Base-by-base conservation (phyloP, 2,329 filamentous ascomycete species). In the Biscogniauxia sp. region DNA sequence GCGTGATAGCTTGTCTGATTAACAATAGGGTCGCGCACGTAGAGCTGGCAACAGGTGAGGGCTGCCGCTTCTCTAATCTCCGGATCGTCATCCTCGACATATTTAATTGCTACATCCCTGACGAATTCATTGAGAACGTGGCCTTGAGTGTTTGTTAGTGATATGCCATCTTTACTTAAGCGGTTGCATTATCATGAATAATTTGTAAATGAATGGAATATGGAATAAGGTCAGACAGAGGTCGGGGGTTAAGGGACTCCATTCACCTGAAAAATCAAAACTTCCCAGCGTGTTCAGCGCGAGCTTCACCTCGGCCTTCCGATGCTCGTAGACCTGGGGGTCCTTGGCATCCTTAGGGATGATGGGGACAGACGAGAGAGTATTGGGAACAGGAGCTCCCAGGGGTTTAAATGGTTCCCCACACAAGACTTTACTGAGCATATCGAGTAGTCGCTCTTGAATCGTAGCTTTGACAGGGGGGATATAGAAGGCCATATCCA, bases 401-500 rank as follows among this genome's bases (percentile, higher is more conserved):
- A 99, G 82, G 1, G 93, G 93, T 66, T 94, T 89, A 75, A 98
- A 99, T 1, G 93, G 91, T 67, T 95, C 90, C 3, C 94, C 93
- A 64, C 93, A 96, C 1, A 99, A 84, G 3, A 98, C 94, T 65
- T 94, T 87, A 75, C 95, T 98, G 49, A 99, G 84, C 84, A 99
- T 93, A 72, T 99, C 93, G 13, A 99, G 84, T 23, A 99, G 80
- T 68, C 95, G 89, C 71, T 97, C 94, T 72, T 99, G 95, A 50
- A 99, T 98, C 6, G 88, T 93, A 1, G 90, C 85, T 73, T 96
- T 95, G 60, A 97, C 92, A 0, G 96, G 93, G 0, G 94, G 95
- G 53, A 99, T 97, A 73, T 99, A 98, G 73, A 98, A 96, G 26
- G 95, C 95, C 91, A 99, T 97, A 72, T 99, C 96, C 20, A 98